Conservation (phyloP, 371 early-diverging fungal species). For the Rhizopus sp. region DNA sequence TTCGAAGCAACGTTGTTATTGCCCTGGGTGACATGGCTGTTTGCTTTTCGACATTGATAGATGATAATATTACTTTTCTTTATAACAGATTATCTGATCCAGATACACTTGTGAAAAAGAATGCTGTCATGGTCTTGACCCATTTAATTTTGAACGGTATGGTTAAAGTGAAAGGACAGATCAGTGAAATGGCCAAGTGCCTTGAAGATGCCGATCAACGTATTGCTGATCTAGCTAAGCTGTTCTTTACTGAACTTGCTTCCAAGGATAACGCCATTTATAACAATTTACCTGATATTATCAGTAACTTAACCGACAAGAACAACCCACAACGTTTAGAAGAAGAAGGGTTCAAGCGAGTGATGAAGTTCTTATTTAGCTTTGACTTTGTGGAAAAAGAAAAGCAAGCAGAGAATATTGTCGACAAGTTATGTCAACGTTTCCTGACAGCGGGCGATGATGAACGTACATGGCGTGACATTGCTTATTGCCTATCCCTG, state of each 20-base stretch:
- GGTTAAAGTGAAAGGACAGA: constrained; percentile 98
- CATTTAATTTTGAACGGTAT: constrained; percentile 97
- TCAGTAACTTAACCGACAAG: constrained; percentile 76
- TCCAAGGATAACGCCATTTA: constrained; percentile 97
- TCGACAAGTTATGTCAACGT: constrained; percentile 93
- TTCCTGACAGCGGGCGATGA: constrained; percentile 76
- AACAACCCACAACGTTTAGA: constrained; percentile 55
- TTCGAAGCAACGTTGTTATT: constrained; percentile 89
- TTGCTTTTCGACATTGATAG: constrained; percentile 92
- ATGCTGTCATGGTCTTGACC: constrained; percentile 96
- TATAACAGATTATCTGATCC: constrained; percentile 87
- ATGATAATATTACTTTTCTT: constrained; percentile 89
- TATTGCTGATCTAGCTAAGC: constrained; percentile 87
- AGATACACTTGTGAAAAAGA: constrained; percentile 85
- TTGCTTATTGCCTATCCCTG: constrained; percentile 87
- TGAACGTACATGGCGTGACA: constrained; percentile 87
- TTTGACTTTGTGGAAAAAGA: constrained; percentile 95
- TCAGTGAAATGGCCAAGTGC: constrained; percentile 96
- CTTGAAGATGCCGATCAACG: constrained; percentile 85
- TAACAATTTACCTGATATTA: constrained; percentile 97
- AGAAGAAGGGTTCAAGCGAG: constrained; percentile 77
- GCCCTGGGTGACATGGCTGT: constrained; percentile 97
- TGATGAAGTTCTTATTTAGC: constrained; percentile 86
- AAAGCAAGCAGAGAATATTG: constrained; percentile 89
- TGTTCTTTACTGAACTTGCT: constrained; percentile 95